These are phyloP conservation scores for Lepidium aucheri DNA, from an alignment of 345 rosid species.

Conservation along the genomic window DNA sequence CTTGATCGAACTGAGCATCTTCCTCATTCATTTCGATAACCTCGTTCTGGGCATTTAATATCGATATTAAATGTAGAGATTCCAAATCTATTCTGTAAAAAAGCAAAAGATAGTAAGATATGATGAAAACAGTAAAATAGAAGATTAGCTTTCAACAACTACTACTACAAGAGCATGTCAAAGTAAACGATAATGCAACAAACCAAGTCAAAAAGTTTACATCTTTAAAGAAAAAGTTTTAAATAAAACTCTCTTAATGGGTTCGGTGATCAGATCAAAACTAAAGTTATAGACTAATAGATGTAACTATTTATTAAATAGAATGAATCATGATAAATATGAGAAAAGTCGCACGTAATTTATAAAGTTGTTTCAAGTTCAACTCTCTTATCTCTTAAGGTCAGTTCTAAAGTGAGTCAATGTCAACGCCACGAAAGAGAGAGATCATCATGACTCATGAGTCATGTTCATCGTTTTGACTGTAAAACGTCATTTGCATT, in stretches of 20 bases:
- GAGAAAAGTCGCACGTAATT: slow-evolving; percentile 13
- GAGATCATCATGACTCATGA: slow-evolving; percentile 11
- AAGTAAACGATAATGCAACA: slow-evolving; percentile 24
- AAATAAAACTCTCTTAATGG: not conserved
- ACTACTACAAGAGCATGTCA: slow-evolving; percentile 21
- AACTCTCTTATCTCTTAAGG: not conserved
- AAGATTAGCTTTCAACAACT: slow-evolving; percentile 16
- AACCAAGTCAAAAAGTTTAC: slow-evolving; percentile 21
- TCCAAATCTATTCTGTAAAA: no score
- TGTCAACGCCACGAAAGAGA: slow-evolving; percentile 31
- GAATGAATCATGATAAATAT: not conserved
- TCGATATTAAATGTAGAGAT: no score
- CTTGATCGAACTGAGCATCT: no score
- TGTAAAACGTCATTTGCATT: slow-evolving; percentile 15
- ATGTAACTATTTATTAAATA: not conserved
- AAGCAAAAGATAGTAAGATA: no score
- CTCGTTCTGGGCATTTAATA: no score
- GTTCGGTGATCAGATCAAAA: slow-evolving; percentile 26
- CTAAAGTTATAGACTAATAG: not conserved
- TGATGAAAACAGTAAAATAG: no score
- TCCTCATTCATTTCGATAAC: no score
- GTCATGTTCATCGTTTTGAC: slow-evolving; percentile 9
- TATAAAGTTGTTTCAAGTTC: slow-evolving; percentile 11
- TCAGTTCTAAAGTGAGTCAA: slow-evolving; percentile 22
- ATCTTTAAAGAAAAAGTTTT: no score